Base-by-base conservation (phyloP, 2,329 filamentous ascomycete genomes). In the Fusarium bulbicola region DNA sequence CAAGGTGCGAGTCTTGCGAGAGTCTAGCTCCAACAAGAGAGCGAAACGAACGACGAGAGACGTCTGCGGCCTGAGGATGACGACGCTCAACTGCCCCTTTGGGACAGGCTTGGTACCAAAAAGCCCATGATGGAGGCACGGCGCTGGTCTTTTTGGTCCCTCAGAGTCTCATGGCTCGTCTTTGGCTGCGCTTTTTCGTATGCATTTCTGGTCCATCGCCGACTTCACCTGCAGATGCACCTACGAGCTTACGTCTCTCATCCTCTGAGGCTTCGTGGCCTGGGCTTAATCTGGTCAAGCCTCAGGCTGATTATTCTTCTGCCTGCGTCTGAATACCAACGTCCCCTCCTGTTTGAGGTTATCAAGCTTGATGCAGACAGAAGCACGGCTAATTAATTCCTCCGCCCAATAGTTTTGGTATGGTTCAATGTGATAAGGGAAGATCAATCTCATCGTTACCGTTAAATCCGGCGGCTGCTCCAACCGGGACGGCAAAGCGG, bases 51-150 rank as follows among this genome's bases (percentile, higher is more conserved):
- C 64, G 47, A 66, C 42, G 37, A 53, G 59, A 64, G 34, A 59
- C 16, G 66, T 54, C 75, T 78, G 76, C 76, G 75, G 77, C 74
- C 74, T 78, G 68, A 73, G 76, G 77, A 78, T 79, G 78, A 79
- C 78, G 78, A 79, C 78, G 78, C 77, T 74, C 66, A 69, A 66
- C 68, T 74, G 58, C 76, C 75, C 63, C 45, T 77, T 78, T 75
- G 59, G 72, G 76, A 61, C 67, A 69, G 45, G 57, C 40, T 71
- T 49, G 49, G 60, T 64, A 47, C 66, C 71, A 66, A 47, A 68
- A 62, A 63, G 63, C 69, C 69, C 67, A 74, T 67, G 70, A 68
- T 74, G 63, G 74, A 59, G 68, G 59, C 68, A 67, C 60, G 57
- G 61, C 54, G 62, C 63, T 42, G 50, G 50, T 28, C 50, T 30